Conservation (phyloP, 2,329 filamentous ascomycete species). For the Pseudocercospora pini-densiflorae region DNA sequence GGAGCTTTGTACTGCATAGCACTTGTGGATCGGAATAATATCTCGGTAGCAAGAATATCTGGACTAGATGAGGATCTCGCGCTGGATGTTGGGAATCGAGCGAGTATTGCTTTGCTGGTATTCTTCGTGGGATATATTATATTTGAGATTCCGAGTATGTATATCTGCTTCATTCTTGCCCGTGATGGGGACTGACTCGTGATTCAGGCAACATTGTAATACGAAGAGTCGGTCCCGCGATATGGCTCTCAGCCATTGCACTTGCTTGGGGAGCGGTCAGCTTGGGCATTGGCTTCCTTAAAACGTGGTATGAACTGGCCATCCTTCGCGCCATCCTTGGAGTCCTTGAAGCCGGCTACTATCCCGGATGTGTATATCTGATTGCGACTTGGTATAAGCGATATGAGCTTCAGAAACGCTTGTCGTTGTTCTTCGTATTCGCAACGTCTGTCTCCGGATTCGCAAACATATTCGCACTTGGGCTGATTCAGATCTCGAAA, state of each 20-base stretch:
- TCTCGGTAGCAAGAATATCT: constrained; percentile 17
- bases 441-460: constrained; percentile 17
- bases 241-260: constrained; percentile 12
- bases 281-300: constrained; percentile 11
- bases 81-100: constrained; percentile 8
- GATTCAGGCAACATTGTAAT: constrained; percentile 40
- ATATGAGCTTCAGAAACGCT: constrained; percentile 23
- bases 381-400: constrained; percentile 25
- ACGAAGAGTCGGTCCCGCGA: constrained; percentile 42
- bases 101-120: constrained; percentile 14
- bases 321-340: constrained; percentile 14
- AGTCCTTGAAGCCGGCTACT: constrained; percentile 19
- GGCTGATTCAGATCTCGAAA: constrained; percentile 12
- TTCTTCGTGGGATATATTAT: constrained; percentile 16
- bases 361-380: constrained; percentile 32
- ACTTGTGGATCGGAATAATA: constrained; percentile 48
- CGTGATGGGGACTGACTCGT: not conserved
- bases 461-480: constrained; percentile 22
- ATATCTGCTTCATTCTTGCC: not conserved
- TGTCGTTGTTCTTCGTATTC: constrained; percentile 20
- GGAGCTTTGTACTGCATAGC: constrained; percentile 46
- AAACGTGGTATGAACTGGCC: constrained; percentile 8
- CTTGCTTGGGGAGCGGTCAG: constrained; percentile 13
- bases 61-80: constrained; percentile 18
- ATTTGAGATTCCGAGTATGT: constrained; percentile 11